A percentile compares a stretch with the other conserved stretches of the same genome.
Conservation (phyloP, 805 yeast species). For the Kregervanrija delftensis region DNA sequence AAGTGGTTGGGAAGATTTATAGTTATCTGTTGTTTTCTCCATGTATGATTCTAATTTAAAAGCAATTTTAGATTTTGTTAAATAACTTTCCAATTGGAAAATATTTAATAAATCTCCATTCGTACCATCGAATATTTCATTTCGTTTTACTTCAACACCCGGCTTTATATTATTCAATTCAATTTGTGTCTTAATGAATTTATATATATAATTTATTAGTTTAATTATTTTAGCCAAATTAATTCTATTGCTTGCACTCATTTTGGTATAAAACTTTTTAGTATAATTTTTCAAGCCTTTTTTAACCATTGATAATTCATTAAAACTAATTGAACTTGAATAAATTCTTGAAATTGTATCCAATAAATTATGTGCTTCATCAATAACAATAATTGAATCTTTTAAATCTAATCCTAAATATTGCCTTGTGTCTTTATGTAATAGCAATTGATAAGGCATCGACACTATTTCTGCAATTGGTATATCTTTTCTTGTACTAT, state of each 20-base stretch:
- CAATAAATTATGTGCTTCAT: constrained; percentile 86
- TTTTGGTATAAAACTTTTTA: constrained; percentile 50
- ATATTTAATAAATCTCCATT: constrained; percentile 70
- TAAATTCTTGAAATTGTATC: constrained; percentile 69
- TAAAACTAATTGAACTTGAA: constrained; percentile 49
- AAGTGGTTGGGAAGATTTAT: constrained; percentile 34
- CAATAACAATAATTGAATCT: constrained; percentile 69
- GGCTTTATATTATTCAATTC: constrained; percentile 29
- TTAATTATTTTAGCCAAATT: constrained; percentile 58
- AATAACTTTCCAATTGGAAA: constrained; percentile 56
- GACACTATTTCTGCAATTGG: constrained; percentile 68
- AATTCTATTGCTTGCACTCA: constrained; percentile 67
- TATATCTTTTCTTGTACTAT: constrained; percentile 54
- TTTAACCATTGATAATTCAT: constrained; percentile 40
- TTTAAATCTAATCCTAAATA: constrained; percentile 52
- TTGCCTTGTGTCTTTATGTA: constrained; percentile 55
- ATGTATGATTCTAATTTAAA: constrained; percentile 74
- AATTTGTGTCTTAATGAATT: constrained; percentile 34
- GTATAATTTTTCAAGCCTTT: constrained; percentile 49
- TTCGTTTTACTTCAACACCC: constrained; percentile 47
- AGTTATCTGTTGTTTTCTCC: constrained; percentile 21
- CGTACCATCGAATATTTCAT: constrained; percentile 49
- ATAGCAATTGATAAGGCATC: constrained; percentile 75
- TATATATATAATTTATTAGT: constrained; percentile 43
- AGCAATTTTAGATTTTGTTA: constrained; percentile 67